A percentile compares a stretch with the other conserved stretches of the same genome.
Conservation (phyloP, 352 stramenopile species). For the Pythium diclinum region DNA sequence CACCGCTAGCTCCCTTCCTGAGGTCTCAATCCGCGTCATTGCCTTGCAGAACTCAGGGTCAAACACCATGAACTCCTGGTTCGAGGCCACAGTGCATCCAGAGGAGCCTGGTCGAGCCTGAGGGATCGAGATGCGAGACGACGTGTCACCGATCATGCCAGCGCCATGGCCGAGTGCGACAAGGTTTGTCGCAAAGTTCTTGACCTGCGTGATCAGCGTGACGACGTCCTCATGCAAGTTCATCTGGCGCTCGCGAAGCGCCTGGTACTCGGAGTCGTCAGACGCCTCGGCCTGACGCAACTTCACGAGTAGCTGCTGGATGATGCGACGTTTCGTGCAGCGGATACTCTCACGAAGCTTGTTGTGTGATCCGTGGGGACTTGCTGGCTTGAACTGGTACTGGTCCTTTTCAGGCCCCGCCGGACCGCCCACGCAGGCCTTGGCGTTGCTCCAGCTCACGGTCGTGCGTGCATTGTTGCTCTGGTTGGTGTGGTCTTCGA, state of each 20-base stretch:
- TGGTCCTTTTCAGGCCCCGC: conserved; percentile 14
- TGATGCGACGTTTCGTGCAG: conserved; percentile 40
- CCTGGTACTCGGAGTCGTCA: conserved; percentile 40
- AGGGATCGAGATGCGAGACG: conserved; percentile 24
- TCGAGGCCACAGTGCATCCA: not conserved
- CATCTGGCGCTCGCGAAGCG: conserved; percentile 33
- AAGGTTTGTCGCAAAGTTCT: conserved; percentile 42
- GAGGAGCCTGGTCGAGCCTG: conserved; percentile 5
- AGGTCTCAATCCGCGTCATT: conserved; percentile 27
- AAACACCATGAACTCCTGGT: conserved; percentile 22
- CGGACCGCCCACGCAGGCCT: conserved; percentile 8
- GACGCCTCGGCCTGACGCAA: conserved; percentile 37
- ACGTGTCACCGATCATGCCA: conserved; percentile 29
- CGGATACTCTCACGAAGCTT: conserved; percentile 38
- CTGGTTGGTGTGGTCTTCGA: conserved; percentile 14
- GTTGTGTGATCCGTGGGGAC: conserved; percentile 6
- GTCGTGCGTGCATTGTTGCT: conserved; percentile 13
- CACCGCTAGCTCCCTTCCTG: conserved; percentile 29
- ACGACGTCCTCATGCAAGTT: conserved; percentile 30
- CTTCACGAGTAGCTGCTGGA: conserved; percentile 47
- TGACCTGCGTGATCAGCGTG: conserved; percentile 33
- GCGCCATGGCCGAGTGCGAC: conserved; percentile 37
- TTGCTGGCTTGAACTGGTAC: conserved; percentile 22
- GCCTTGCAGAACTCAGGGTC: conserved; percentile 25
- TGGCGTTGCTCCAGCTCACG: conserved; percentile 27